phyloP scores from a whole-genome alignment of 345 rosid species.

The Gossypium bickii region DNA sequence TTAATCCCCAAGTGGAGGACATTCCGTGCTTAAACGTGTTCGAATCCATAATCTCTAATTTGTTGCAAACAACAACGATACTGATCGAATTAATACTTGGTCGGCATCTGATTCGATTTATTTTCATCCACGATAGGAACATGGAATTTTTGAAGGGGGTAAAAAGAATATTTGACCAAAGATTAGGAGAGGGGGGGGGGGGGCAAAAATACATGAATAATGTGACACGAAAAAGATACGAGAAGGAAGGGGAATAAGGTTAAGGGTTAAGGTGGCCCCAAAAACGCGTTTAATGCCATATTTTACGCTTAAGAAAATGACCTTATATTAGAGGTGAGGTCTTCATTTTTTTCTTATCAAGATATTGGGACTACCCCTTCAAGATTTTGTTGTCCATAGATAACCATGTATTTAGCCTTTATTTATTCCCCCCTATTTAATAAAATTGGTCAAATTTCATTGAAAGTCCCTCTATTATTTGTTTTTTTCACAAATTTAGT shows the following conservation, averaged over 20 bases:
- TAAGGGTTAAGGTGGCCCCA: constrained; percentile 27
- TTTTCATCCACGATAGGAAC: too few species aligned
- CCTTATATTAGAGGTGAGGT: constrained; percentile 5
- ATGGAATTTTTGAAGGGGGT: too few species aligned
- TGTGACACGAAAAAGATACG: background rate
- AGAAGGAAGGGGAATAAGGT: constrained; percentile 3
- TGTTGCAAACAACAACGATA: too few species aligned
- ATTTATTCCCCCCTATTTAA: background rate
- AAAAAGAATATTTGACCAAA: background rate
- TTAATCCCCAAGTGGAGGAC: too few species aligned
- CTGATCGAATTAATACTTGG: too few species aligned
- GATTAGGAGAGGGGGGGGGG: background rate
- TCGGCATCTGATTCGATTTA: too few species aligned
- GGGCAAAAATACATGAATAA: background rate
- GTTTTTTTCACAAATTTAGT: too few species aligned
- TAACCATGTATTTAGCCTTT: background rate
- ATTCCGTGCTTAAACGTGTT: too few species aligned
- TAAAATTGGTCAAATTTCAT: too few species aligned
- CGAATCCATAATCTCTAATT: too few species aligned
- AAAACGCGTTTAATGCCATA: constrained; percentile 31
- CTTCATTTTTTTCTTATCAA: background rate
- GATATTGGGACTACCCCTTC: constrained; percentile 17
- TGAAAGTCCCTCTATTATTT: too few species aligned
- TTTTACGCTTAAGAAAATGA: constrained; percentile 31
- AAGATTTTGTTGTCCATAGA: constrained; percentile 20